Conservation (phyloP, 192 early-diverging fungal genomes). For the Entrophospora sp. region DNA sequence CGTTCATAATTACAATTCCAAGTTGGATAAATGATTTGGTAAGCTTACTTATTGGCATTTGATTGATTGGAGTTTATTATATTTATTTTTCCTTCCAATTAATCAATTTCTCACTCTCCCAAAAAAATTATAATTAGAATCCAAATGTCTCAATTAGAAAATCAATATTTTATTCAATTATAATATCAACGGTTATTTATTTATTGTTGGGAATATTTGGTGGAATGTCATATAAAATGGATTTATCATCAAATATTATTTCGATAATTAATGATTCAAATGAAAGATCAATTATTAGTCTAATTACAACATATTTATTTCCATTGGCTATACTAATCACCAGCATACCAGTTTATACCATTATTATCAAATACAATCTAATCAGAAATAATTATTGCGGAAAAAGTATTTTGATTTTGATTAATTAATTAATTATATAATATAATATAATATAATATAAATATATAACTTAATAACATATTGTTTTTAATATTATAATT, state of each 20-base stretch:
- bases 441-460: slow-evolving; percentile 10
- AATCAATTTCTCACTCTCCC: background rate
- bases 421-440: background rate
- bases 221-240: slow-evolving; percentile 41
- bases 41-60: background rate
- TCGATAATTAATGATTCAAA: slow-evolving; percentile 25
- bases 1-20: slow-evolving; percentile 58
- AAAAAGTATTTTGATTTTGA: slow-evolving; percentile 22
- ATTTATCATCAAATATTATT: slow-evolving; percentile 30
- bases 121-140: slow-evolving; percentile 11
- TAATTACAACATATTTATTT: slow-evolving; percentile 42
- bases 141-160: slow-evolving; percentile 49
- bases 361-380: slow-evolving; percentile 55
- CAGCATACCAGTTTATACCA: slow-evolving; percentile 63
- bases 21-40: slow-evolving; percentile 59
- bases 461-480: background rate
- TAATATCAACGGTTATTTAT: slow-evolving; percentile 46
- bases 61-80: background rate
- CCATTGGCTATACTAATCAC: slow-evolving; percentile 50
- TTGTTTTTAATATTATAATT: background rate
- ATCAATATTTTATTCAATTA: slow-evolving; percentile 43
- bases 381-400: slow-evolving; percentile 39
- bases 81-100: background rate
- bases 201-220: slow-evolving; percentile 40
- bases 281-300: slow-evolving; percentile 24